Evolutionary conservation across 2,329 filamentous ascomycete species (phyloP).

Genomic region (Penicillium freii): DNA sequence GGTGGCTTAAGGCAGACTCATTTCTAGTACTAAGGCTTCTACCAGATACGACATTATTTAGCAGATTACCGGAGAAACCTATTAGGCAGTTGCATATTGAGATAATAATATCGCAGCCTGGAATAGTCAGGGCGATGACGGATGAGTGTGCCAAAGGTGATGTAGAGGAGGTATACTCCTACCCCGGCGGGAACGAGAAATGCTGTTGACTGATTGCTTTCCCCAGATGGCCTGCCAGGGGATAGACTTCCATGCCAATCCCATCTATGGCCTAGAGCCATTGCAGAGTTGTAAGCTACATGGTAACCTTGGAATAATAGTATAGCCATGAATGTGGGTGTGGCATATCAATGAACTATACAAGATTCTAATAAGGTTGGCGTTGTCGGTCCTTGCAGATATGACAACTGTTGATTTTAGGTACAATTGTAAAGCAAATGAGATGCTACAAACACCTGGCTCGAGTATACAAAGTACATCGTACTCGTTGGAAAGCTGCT

Average conservation of each 20-base stretch:
- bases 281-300: neutral
- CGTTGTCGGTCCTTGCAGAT: neutral
- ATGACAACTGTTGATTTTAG: neutral
- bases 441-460: neutral
- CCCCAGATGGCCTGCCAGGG: neutral
- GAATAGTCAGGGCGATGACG: neutral
- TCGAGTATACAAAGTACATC: neutral
- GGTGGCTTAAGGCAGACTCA: neutral
- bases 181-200: neutral
- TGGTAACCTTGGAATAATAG: neutral
- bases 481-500: neutral
- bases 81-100: neutral
- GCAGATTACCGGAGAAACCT: no score
- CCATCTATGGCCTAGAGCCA: neutral
- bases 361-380: neutral
- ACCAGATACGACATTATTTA: neutral
- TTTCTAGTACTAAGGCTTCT: neutral
- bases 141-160: neutral
- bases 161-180: neutral
- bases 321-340: neutral
- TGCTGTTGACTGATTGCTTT: slow-evolving; percentile 2
- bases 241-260: no score
- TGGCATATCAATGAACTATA: neutral
- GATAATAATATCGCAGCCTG: neutral
- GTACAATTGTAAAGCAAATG: neutral